Evolutionary conservation across 2,329 filamentous ascomycete species (phyloP).

Genomic region (Microcyclospora tardicrescens): DNA sequence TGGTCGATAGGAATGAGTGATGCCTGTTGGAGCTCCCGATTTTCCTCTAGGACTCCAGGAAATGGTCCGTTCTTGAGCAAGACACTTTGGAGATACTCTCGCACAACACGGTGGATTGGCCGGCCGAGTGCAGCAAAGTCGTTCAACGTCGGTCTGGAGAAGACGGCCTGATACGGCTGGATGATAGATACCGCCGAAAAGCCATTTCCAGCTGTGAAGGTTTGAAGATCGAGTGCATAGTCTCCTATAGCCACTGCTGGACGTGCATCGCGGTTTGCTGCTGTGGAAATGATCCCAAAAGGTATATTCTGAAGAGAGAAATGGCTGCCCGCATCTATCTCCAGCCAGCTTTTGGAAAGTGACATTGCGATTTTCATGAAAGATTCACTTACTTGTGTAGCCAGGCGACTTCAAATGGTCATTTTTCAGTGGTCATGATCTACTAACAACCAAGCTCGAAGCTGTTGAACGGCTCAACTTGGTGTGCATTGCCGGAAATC

Average conservation of each 20-base stretch:
- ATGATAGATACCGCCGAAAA: slow-evolving; percentile 47
- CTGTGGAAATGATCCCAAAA: slow-evolving; percentile 66
- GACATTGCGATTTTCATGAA: slow-evolving; percentile 13
- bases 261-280: slow-evolving; percentile 42
- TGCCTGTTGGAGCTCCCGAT: slow-evolving; percentile 42
- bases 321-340: slow-evolving; percentile 46
- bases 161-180: slow-evolving; percentile 46
- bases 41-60: slow-evolving; percentile 50
- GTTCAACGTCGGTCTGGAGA: slow-evolving; percentile 54
- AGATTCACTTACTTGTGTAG: not conserved
- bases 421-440: not conserved
- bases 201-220: slow-evolving; percentile 46
- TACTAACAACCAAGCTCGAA: not conserved
- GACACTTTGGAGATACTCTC: slow-evolving; percentile 55
- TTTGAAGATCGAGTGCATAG: slow-evolving; percentile 55
- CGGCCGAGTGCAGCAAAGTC: slow-evolving; percentile 61
- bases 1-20: slow-evolving; percentile 47
- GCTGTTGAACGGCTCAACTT: too few relatives aligned
- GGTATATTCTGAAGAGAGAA: slow-evolving; percentile 73
- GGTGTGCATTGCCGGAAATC: too few relatives aligned
- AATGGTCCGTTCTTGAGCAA: slow-evolving; percentile 47
- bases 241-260: slow-evolving; percentile 61
- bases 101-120: slow-evolving; percentile 53
- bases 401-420: too few relatives aligned
- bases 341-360: slow-evolving; percentile 41